phyloP scores from a whole-genome alignment of 345 rosid species.

The Excoecaria cochinchinensis region DNA sequence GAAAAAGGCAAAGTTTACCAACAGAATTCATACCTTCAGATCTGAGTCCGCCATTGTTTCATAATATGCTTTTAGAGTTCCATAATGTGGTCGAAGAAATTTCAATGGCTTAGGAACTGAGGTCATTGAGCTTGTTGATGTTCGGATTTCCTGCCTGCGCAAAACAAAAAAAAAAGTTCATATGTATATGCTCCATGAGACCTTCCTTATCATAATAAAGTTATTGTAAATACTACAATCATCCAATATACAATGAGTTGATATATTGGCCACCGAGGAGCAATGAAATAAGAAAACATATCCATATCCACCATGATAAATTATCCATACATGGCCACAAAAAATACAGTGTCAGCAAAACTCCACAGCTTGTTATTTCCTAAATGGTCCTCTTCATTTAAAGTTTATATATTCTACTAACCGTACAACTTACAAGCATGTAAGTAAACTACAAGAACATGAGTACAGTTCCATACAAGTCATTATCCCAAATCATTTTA shows the following conservation, averaged over 20 bases:
- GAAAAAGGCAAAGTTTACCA: not conserved
- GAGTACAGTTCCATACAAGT: not conserved
- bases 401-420: not conserved
- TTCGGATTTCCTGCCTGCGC: conserved; percentile 83
- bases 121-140: conserved; percentile 96
- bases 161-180: not conserved
- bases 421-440: not conserved
- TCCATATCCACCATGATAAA: not conserved
- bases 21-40: conserved; percentile 51
- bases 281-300: not conserved
- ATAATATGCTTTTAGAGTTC: conserved; percentile 68
- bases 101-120: conserved; percentile 96
- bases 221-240: not conserved
- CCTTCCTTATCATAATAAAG: not conserved
- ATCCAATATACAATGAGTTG: not conserved
- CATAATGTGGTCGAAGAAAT: conserved; percentile 97
- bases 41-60: conserved; percentile 64
- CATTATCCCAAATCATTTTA: not conserved
- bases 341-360: not conserved
- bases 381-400: not conserved
- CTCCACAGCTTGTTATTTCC: not conserved
- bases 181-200: conserved; percentile 4
- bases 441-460: not conserved
- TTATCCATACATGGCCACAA: not conserved
- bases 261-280: not conserved